Base-by-base conservation (phyloP, 345 rosid genomes). In the Alliaria petiolata region DNA sequence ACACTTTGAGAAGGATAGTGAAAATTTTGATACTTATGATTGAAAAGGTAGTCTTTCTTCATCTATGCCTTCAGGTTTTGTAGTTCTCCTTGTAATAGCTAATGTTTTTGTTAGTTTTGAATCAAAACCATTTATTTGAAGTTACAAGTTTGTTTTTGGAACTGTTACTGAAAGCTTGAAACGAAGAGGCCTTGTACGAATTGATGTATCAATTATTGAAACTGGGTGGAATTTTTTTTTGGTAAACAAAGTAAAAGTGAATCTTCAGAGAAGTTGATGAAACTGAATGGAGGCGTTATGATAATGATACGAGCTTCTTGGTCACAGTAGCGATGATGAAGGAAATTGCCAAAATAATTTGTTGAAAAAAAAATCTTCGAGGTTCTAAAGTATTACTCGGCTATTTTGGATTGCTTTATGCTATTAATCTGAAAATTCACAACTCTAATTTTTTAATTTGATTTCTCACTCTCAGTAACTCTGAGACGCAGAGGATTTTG, bases 1-100 rank as follows among this genome's bases (percentile, higher is more conserved):
- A 62, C 69, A 54, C 52, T 68, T 26, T 61, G 69, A 69, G 43
- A 44, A 46, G 40, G 25, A 17, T 7, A 6, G 59, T 19, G 28
- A 33, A 55, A 20, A 13, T 59, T 71, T 58, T 58, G 59, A 47
- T 56, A 31, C 58, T 39, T 17, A 3, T 35, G 34, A 12, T 36
- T 45, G n/a, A 51, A 15, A 13, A 4, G 14, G 14, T 51, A 52
- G 33, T 19, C 5, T 28, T 44, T 40, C 10, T 40, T 39, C 16
- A 25, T 38, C 47, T 11, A 16, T 30, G 36, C 60, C 59, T 28
- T 54, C 20, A 8, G 43, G 42, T 39, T 53, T 52, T 64, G 40
- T 64, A 22, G 56, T 20, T 43, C 0, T n/a, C 14, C 7, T n/a
- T 36, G 71, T n/a, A n/a, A 56, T 65, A 73, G 57, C 57, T 43